Evolutionary conservation across 306 rosid species (phyloP), one percentile per base, ranked within the genome.

Genomic region (Sesbania bispinosa): DNA sequence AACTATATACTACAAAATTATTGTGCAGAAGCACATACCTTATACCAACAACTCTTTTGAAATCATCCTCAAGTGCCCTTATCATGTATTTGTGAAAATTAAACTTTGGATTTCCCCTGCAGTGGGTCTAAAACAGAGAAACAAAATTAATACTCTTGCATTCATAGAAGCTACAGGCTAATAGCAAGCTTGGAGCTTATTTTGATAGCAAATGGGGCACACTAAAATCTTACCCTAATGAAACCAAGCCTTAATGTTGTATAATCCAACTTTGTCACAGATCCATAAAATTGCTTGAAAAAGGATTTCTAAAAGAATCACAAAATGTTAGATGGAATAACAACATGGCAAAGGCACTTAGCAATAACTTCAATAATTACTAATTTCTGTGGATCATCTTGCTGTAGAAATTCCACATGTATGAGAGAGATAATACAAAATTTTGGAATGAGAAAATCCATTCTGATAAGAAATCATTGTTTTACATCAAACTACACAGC

Each of bases 31-130:
- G 42, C 36, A 74, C 77, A 81, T 72, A 82, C 98, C 96, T 90
- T 79, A 93, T 93, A 43, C 97, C 97, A 19, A 93, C 98, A 30
- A 93, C 96, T 83, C 41, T 82, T 84, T 78, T 93, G 76, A 93
- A 90, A 69, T 93, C 98, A 75, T 85, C 96, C 84, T 93, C 98
- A 62, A 93, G 98, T 11, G 96, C 85, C 16, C 97, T 92, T 24
- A 86, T 84, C 96, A 93, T 89, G 81, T 90, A 93, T 21, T 85
- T 87, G 79, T 93, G 93, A 74, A 93, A 93, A 79, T 90, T 67
- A 79, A 93, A 90, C 86, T 87, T 87, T 5, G 83, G 96, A 70
- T 86, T 88, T 55, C 75, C 79, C 70, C 64, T 88, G 79, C 96
- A 89, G 67, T 90, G 98, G 42, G 90, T 86, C 98, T 94, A 71